These are phyloP conservation scores for Amaranthus cruentus DNA, from an alignment of 148 eudicot species.

Conservation along the genomic window DNA sequence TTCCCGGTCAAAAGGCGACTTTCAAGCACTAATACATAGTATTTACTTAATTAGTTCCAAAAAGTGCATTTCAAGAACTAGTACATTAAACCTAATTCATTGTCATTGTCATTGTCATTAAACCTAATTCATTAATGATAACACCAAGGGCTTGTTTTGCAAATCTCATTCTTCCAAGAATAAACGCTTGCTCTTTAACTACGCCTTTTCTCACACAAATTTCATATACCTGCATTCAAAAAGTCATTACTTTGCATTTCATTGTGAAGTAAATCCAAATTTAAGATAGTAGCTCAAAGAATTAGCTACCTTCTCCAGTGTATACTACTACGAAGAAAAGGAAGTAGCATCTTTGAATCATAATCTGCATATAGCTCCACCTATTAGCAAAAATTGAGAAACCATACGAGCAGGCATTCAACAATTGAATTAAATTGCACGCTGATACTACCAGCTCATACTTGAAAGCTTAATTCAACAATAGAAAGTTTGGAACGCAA, in stretches of 20 bases:
- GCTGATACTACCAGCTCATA: not conserved
- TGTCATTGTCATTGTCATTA: too few species aligned
- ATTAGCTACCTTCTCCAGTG: conserved; percentile 73
- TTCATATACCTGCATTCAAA: conserved; percentile 59
- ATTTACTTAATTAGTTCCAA: too few species aligned
- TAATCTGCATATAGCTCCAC: conserved; percentile 96
- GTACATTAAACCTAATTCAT: too few species aligned
- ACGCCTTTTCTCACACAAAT: conserved; percentile 60
- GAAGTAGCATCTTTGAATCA: conserved; percentile 81
- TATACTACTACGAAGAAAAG: conserved; percentile 92
- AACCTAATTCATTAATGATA: conserved; percentile 74
- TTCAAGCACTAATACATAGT: too few species aligned
- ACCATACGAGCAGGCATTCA: conserved; percentile 9
- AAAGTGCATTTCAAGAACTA: too few species aligned
- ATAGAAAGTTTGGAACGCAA: not conserved
- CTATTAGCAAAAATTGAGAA: conserved; percentile 37
- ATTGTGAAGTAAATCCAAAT: conserved; percentile 2
- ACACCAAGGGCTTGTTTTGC: conserved; percentile 85
- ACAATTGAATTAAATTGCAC: not conserved
- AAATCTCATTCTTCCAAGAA: conserved; percentile 96
- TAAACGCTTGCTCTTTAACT: conserved; percentile 79
- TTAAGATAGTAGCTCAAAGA: not conserved
- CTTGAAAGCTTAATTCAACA: not conserved
- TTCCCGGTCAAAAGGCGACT: too few species aligned
- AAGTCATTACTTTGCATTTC: conserved; percentile 15